Evolutionary conservation across 371 early-diverging fungal species (phyloP).

Genomic region (Mortierella sp.): DNA sequence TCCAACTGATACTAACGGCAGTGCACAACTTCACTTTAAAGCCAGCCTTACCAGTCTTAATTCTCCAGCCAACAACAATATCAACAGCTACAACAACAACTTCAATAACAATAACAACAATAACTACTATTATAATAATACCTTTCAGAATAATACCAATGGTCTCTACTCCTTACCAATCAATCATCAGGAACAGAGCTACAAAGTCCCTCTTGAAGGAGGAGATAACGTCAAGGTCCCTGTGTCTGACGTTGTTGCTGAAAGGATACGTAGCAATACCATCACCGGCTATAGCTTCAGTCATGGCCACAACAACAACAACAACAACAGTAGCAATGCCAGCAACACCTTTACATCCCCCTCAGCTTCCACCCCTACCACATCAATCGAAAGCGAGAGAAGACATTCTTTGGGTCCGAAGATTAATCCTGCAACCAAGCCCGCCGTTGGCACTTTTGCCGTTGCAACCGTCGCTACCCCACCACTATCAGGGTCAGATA

Average conservation of each 20-base stretch:
- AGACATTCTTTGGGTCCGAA: constrained; percentile 28
- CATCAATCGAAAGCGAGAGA: constrained; percentile 1
- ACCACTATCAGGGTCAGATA: not conserved
- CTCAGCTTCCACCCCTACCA: constrained; percentile 1
- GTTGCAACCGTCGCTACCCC: constrained; percentile 17
- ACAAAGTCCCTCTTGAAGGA: constrained; percentile 36
- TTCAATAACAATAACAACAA: constrained; percentile 8
- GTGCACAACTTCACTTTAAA: constrained; percentile 16
- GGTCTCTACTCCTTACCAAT: not conserved
- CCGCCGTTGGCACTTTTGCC: constrained; percentile 16
- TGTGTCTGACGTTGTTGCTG: not conserved
- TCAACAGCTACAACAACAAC: constrained; percentile 4
- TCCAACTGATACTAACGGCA: constrained; percentile 14
- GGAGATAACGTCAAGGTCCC: constrained; percentile 29
- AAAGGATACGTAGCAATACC: constrained; percentile 8
- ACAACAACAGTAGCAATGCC: not conserved
- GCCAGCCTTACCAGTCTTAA: constrained; percentile 23
- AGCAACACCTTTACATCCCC: constrained; percentile 1
- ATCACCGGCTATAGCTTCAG: constrained; percentile 4
- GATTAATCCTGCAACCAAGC: constrained; percentile 43
- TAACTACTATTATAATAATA: constrained; percentile 4
- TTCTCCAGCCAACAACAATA: constrained; percentile 7
- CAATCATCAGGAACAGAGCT: constrained; percentile 2
- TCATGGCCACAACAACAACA: constrained; percentile 4
- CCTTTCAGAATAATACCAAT: not conserved